Evolutionary conservation across 768 basidiomycete species (phyloP), one percentile per base, ranked within the genome.

Genomic region (Chalciporus chontae): DNA sequence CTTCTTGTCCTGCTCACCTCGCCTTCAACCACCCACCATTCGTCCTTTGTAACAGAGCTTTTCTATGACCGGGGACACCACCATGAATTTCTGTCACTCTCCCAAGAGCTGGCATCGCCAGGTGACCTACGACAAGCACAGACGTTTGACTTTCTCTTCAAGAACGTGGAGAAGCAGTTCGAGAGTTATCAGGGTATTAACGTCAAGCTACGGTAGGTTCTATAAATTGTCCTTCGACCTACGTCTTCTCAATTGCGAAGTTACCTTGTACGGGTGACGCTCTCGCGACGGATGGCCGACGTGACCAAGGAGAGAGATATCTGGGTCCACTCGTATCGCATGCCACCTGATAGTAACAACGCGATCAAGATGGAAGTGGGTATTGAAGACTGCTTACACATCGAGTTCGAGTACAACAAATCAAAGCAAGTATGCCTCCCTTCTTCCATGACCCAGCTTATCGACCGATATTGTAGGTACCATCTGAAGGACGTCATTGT

Each of bases 341-440:
- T 97, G 91, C 96, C 95, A 9, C 94, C 95, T 48, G 96, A 98
- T 69, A 90, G 83, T 63, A 97, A 96, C 69, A 97, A 95, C 67
- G 87, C 91, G 37, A 98, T 98, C 73, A 97, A 95, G 77, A 98
- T 99, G 96, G 96, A 97, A 72, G 96, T 98, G 32, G 96, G 96
- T 8, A 99, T 99, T 52, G 96, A 98, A 67, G 96, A 98, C 64
- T 98, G 96, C 68, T 70, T 98, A 60, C 95, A 98, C 67, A 99
- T 98, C 60, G 96, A 97, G 66, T 98, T 97, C 57, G 96, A 98
- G 73, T 98, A 99, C 73, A 97, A 99, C 77, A 97, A 98, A 68
- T 95, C 94, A 49, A 98, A 99, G 95, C 91, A 51, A 56, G 88
- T 75, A 13, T 15, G 0, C 4, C 37, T 17, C 29, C 5, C 17